Evolutionary conservation across 2,329 filamentous ascomycete species (phyloP).

Genomic region (Cercospora zeae-maydis): DNA sequence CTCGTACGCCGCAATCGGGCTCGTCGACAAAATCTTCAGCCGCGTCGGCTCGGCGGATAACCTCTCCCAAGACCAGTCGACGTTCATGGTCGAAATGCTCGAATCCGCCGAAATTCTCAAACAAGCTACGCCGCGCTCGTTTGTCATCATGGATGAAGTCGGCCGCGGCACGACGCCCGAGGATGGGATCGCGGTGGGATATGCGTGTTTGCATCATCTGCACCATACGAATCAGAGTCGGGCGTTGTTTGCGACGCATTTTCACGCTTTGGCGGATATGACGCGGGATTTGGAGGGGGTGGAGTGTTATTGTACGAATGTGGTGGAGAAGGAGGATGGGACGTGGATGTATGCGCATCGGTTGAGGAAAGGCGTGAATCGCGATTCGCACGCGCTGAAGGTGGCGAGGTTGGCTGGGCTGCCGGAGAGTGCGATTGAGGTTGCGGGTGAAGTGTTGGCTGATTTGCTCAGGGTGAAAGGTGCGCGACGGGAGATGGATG

Average conservation of each 20-base stretch:
- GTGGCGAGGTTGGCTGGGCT: slow-evolving; percentile 83
- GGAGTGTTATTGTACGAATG: slow-evolving; percentile 82
- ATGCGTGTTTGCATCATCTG: slow-evolving; percentile 81
- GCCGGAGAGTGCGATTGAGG: slow-evolving; percentile 65
- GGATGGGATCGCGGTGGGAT: slow-evolving; percentile 86
- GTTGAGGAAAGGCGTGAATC: slow-evolving; percentile 76
- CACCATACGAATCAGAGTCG: slow-evolving; percentile 73
- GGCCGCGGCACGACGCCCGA: slow-evolving; percentile 90
- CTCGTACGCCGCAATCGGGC: slow-evolving; percentile 74
- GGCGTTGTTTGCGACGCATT: slow-evolving; percentile 91
- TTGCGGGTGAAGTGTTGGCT: slow-evolving; percentile 60
- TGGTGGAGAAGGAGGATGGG: slow-evolving; percentile 63
- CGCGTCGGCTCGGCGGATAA: slow-evolving; percentile 86
- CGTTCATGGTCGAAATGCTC: slow-evolving; percentile 99
- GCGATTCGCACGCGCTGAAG: slow-evolving; percentile 85
- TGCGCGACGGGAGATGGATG: background rate
- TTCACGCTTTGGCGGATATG: slow-evolving; percentile 79
- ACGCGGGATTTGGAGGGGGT: slow-evolving; percentile 58
- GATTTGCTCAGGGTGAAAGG: slow-evolving; percentile 7
- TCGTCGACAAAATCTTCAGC: slow-evolving; percentile 95
- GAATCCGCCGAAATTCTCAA: slow-evolving; percentile 90
- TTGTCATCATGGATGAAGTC: slow-evolving; percentile 97
- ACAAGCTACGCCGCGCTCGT: slow-evolving; percentile 75
- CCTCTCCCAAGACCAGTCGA: slow-evolving; percentile 89
- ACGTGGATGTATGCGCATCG: slow-evolving; percentile 85